phyloP scores from a whole-genome alignment of 164 flowering plant genomes.

The Euptelea pleiosperma region DNA sequence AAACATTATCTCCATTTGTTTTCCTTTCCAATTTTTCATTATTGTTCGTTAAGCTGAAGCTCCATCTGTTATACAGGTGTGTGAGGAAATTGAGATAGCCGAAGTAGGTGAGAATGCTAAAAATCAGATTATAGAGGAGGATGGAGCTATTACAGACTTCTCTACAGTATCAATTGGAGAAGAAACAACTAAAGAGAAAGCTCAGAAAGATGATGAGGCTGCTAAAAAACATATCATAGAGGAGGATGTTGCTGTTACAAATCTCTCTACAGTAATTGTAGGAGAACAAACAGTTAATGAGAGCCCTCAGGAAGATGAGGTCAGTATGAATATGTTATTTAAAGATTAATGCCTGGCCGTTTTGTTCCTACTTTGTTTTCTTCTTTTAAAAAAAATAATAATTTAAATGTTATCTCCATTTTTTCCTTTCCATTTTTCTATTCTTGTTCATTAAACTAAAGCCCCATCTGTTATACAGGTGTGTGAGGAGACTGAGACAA shows the following conservation, averaged over 20 bases:
- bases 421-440: not conserved
- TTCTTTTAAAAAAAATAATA: too few species aligned
- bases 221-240: not conserved
- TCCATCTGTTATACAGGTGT: slow-evolving; percentile 10
- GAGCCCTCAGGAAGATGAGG: not conserved
- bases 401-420: not conserved
- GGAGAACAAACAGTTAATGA: not conserved
- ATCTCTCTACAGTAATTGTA: too few species aligned
- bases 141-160: not conserved
- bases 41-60: not conserved
- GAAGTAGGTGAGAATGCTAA: not conserved
- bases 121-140: slow-evolving; percentile 6
- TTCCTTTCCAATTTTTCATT: not conserved
- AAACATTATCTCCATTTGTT: not conserved
- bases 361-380: too few species aligned
- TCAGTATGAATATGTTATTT: too few species aligned
- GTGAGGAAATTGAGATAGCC: slow-evolving; percentile 6
- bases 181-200: not conserved
- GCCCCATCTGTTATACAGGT: slow-evolving; percentile 4
- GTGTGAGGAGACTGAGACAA: not conserved
- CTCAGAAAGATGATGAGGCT: slow-evolving; percentile 13
- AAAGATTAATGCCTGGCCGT: too few species aligned
- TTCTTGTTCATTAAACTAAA: not conserved
- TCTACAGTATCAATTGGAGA: not conserved
- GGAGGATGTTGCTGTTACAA: slow-evolving; percentile 12